Evolutionary conservation across 1,139 yeast species (phyloP), one percentile per base, ranked within the genome.

Genomic region (Pichia sp.): DNA sequence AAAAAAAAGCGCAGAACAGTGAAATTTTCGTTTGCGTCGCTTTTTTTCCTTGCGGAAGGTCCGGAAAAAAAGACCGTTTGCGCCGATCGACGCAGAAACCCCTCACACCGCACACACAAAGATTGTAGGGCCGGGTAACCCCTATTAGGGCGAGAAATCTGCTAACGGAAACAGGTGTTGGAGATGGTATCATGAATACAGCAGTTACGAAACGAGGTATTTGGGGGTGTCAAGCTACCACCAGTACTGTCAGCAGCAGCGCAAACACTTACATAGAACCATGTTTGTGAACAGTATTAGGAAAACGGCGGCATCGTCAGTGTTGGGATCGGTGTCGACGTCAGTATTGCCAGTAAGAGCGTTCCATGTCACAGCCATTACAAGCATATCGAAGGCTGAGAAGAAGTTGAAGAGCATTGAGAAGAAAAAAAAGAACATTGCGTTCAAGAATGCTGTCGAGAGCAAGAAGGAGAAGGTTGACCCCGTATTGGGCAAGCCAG

Each of bases 401-500:
- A 54, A 51, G 52, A 60, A 56, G 41, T 28, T 54, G 6, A 54
- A 46, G 22, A 44, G 55, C 22, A 49, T 53, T 23, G 61, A 59
- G 49, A 67, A 64, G 59, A 66, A 62, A 60, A 63, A 66, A 56
- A 57, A 58, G 39, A 67, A 66, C 47, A 50, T 61, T 41, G 64
- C 67, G 12, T 51, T 61, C 26, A 66, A 65, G 50, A 47, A 54
- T 4, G 48, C 62, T 5, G 56, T 54, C 39, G 52, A 57, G 21
- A 55, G 53, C 37, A 58, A 56, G 21, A 56, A 55, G 21, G 66
- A 61, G 37, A 59, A 59, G 37, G 79, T 82, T 31, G 88, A 90
- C 68, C 97, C 97, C 1, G 96, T 90, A 2, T 75, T 89, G 54
- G 97, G 97, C 9, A 78, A 77, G 50, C 69, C 79, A 4, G 71